Evolutionary conservation across 1,284 basidiomycete genomes (phyloP).

Genomic region (Porodaedalea pini): DNA sequence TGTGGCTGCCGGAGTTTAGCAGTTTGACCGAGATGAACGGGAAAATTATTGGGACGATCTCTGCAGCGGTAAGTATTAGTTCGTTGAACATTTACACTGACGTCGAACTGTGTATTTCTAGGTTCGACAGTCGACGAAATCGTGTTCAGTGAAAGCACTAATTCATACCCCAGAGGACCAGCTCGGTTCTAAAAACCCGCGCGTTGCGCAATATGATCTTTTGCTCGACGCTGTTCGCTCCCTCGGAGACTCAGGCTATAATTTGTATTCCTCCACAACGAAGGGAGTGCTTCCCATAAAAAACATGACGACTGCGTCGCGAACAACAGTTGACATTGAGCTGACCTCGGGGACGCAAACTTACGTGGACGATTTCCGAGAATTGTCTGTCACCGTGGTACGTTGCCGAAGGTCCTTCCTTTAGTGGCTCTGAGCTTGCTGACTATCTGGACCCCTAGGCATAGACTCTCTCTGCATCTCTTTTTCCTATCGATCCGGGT

Average conservation of each 20-base stretch:
- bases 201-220: background rate
- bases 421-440: too few relatives aligned
- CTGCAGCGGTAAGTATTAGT: slow-evolving; percentile 10
- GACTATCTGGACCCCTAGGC: too few relatives aligned
- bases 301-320: slow-evolving; percentile 9
- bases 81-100: background rate
- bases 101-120: background rate
- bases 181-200: slow-evolving; percentile 2
- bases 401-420: too few relatives aligned
- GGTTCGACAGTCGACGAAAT: background rate
- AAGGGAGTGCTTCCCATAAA: background rate
- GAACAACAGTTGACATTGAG: slow-evolving; percentile 1
- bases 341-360: background rate
- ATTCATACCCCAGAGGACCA: slow-evolving; percentile 1
- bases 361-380: slow-evolving; percentile 9
- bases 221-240: background rate
- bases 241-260: background rate
- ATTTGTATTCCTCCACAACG: background rate
- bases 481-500: too few relatives aligned
- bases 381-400: too few relatives aligned
- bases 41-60: background rate
- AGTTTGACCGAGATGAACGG: background rate
- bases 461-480: too few relatives aligned
- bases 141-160: background rate
- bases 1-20: slow-evolving; percentile 7